phyloP scores from a whole-genome alignment of 176 grass and related monocot species.

The Bonia amplexicaulis region DNA sequence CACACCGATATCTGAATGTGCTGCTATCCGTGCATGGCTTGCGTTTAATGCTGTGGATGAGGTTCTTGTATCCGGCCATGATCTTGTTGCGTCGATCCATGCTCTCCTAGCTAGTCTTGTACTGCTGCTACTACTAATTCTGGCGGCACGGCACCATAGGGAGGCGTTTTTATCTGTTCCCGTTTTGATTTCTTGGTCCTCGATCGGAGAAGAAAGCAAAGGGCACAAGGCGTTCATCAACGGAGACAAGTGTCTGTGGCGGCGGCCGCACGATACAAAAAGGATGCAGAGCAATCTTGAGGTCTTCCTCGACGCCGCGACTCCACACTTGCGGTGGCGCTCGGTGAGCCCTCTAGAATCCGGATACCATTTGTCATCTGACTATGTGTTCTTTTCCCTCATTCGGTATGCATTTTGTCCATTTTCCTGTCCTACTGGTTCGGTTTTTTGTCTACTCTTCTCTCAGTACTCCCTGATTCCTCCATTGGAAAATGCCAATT shows the following conservation, averaged over 20 bases:
- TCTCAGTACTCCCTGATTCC: not conserved
- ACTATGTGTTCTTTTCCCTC: no score
- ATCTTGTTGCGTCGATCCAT: not conserved
- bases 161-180: not conserved
- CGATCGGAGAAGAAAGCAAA: no score
- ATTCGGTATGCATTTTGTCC: no score
- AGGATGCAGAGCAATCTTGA: slow-evolving; percentile 21
- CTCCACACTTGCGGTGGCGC: slow-evolving; percentile 15
- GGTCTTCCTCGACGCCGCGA: slow-evolving; percentile 16
- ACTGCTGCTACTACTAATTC: not conserved
- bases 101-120: not conserved
- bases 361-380: no score
- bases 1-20: not conserved
- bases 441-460: not conserved
- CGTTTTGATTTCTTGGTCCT: not conserved
- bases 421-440: not conserved
- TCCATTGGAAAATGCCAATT: not conserved
- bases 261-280: no score
- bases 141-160: not conserved
- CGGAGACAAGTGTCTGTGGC: not conserved
- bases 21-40: not conserved
- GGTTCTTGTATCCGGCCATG: not conserved
- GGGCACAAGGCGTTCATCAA: not conserved
- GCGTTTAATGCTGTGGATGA: slow-evolving; percentile 25
- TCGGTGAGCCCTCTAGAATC: not conserved